phyloP scores from a whole-genome alignment of 2,329 filamentous ascomycete species.

The Cladophialophora bantiana region DNA sequence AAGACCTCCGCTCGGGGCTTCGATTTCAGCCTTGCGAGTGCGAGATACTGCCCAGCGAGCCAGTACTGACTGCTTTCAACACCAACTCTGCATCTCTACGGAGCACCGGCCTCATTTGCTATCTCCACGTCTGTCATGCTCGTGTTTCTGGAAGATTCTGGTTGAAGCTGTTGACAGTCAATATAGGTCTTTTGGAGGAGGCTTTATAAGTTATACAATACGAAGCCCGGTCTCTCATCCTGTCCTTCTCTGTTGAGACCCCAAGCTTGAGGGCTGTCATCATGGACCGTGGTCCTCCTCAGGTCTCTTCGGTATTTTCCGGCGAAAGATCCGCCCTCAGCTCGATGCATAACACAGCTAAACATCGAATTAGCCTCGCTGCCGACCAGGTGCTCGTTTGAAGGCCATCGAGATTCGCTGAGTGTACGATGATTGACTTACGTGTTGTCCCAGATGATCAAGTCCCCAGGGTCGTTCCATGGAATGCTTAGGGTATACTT shows the following conservation, averaged over 20 bases:
- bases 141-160: neutral
- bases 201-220: conserved; percentile 27
- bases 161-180: conserved; percentile 20
- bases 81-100: neutral
- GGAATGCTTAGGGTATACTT: conserved; percentile 56
- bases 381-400: neutral
- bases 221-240: conserved; percentile 43
- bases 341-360: conserved; percentile 62
- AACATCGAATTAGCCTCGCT: conserved; percentile 10
- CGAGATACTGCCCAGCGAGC: neutral
- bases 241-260: conserved; percentile 50
- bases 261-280: conserved; percentile 53
- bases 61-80: neutral
- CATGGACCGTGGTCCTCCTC: conserved; percentile 64
- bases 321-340: conserved; percentile 57
- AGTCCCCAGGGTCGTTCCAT: conserved; percentile 59
- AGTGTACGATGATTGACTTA: conserved; percentile 4
- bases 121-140: neutral
- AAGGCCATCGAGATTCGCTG: neutral
- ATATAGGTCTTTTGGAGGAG: neutral
- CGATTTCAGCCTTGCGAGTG: conserved; percentile 10
- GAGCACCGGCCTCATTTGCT: neutral
- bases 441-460: conserved; percentile 67
- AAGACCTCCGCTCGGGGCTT: conserved; percentile 9
- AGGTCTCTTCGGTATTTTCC: conserved; percentile 61